Percentiles rank a stretch among this genome's conserved stretches.
Conservation (phyloP, 305 asterid genomes). For the Withania somnifera region DNA sequence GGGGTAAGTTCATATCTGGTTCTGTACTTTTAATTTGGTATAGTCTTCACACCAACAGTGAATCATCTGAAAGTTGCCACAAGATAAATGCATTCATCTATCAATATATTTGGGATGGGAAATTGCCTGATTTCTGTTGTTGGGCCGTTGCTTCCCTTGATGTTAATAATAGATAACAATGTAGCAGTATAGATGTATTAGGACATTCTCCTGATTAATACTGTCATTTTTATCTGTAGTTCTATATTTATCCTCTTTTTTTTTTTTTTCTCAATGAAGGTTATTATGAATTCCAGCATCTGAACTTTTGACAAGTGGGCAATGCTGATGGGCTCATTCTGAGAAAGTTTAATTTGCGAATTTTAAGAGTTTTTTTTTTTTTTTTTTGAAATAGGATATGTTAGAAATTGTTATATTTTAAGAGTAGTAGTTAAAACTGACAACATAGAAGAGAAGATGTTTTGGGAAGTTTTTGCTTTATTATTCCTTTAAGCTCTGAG, state of each 20-base stretch:
- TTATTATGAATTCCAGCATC: background rate
- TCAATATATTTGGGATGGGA: background rate
- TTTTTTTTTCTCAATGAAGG: background rate
- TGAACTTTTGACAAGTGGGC: background rate
- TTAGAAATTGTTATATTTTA: too few relatives aligned
- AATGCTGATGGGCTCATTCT: background rate
- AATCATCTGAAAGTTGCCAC: background rate
- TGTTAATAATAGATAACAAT: background rate
- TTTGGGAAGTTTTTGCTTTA: background rate
- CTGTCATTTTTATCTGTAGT: background rate
- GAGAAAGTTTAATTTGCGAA: background rate
- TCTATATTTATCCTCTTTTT: background rate
- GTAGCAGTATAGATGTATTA: background rate
- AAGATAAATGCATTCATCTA: background rate
- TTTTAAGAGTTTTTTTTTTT: too few relatives aligned
- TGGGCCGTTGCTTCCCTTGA: background rate
- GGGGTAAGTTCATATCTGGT: slow-evolving; percentile 52
- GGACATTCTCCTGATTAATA: background rate
- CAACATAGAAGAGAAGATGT: background rate
- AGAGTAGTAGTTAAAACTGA: background rate
- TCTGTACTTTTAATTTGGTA: background rate
- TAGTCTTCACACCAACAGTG: background rate
- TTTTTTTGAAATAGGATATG: too few relatives aligned
- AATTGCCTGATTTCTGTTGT: background rate
- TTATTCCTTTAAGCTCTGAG: background rate